phyloP scores from a whole-genome alignment of 164 flowering plant species.

The Umbilicus rupestris region DNA sequence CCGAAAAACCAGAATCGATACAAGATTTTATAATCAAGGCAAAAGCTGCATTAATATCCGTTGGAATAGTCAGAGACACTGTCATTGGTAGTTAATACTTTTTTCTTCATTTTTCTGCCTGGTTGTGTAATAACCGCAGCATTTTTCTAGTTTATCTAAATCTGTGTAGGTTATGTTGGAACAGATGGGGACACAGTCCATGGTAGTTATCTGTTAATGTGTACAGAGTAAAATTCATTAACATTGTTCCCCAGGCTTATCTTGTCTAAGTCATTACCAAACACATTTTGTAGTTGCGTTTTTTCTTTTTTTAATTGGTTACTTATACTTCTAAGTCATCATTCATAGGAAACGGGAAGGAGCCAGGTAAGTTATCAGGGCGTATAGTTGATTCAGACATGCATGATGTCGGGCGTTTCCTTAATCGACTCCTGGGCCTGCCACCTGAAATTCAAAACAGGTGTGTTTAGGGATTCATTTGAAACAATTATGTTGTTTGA shows the following conservation, averaged over 20 bases:
- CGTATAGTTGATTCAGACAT: conserved; percentile 94
- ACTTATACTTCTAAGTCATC: neutral
- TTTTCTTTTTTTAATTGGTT: neutral
- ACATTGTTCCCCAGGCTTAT: too few relatives aligned
- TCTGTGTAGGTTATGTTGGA: neutral
- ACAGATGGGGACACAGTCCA: too few relatives aligned
- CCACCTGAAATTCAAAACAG: conserved; percentile 96
- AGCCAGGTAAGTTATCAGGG: conserved; percentile 60
- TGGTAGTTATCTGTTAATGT: neutral
- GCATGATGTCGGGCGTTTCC: conserved; percentile 98
- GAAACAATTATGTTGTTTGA: neutral
- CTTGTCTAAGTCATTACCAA: too few relatives aligned
- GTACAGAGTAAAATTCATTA: too few relatives aligned
- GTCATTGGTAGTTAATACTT: conserved; percentile 35
- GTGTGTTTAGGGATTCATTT: conserved; percentile 22
- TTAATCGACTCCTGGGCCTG: conserved; percentile 84
- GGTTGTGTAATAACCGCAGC: neutral
- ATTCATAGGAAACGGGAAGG: conserved; percentile 61
- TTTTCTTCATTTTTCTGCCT: neutral
- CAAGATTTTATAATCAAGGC: conserved; percentile 64
- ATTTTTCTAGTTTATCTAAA: neutral
- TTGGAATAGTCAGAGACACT: conserved; percentile 85
- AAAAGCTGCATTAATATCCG: conserved; percentile 87
- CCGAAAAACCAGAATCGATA: conserved; percentile 66
- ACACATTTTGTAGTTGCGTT: neutral